Evolutionary conservation across 257 asterid genomes (phyloP).

Genomic region (Echites panduratus): DNA sequence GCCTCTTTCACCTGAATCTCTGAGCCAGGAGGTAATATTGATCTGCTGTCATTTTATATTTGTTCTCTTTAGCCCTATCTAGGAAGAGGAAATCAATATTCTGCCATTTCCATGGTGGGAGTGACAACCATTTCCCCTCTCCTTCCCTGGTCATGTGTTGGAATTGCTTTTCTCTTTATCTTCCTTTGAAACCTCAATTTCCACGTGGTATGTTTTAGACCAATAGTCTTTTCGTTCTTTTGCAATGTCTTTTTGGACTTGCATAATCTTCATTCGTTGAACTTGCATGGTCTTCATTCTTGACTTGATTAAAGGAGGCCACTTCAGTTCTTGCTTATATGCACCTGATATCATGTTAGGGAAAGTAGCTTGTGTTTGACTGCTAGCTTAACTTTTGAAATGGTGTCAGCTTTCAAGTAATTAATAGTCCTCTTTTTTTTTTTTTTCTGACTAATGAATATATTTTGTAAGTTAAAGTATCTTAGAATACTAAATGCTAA

Average conservation of each 20-base stretch:
- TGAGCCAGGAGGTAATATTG: slow-evolving; percentile 29
- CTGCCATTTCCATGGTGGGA: no score
- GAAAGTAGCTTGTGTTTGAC: background rate
- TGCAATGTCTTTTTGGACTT: background rate
- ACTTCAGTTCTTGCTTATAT: no score
- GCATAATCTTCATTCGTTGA: no score
- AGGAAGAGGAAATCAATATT: background rate
- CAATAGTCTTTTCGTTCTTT: background rate
- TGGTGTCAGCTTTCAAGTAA: background rate
- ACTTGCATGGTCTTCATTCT: background rate
- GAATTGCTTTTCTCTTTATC: no score
- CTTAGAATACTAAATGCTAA: background rate
- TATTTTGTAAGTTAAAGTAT: background rate
- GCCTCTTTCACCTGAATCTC: slow-evolving; percentile 21
- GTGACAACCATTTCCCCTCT: no score
- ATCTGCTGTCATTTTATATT: background rate
- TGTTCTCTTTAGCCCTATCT: background rate
- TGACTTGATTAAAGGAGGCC: background rate
- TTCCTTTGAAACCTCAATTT: no score
- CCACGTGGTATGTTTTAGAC: no score
- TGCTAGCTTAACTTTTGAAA: background rate
- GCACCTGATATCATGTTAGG: background rate
- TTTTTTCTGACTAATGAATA: background rate
- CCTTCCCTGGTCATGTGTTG: no score
- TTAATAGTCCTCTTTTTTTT: background rate